Evolutionary conservation across 345 rosid genomes (phyloP).

Genomic region (Syzygium aromaticum): DNA sequence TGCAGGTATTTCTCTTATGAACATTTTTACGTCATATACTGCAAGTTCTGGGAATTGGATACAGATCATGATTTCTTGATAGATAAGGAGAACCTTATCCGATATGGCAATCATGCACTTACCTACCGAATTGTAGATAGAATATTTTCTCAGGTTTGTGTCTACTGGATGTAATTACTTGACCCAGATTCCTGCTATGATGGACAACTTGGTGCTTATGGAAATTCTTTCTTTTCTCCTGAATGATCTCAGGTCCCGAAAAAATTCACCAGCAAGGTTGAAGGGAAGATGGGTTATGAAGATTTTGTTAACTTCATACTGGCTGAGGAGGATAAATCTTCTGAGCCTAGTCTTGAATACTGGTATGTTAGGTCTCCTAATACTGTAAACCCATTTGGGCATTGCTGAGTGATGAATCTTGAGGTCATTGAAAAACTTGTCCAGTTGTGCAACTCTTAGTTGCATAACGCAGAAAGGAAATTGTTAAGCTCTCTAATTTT

Average conservation of each 20-base stretch:
- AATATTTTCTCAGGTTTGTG: slow-evolving; percentile 77
- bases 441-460: neutral
- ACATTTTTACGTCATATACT: slow-evolving; percentile 81
- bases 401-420: neutral
- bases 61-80: slow-evolving; percentile 78
- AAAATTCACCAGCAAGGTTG: slow-evolving; percentile 52
- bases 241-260: slow-evolving; percentile 47
- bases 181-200: neutral
- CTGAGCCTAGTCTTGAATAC: slow-evolving; percentile 82
- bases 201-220: neutral
- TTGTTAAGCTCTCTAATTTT: neutral
- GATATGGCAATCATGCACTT: slow-evolving; percentile 77
- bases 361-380: slow-evolving; percentile 35
- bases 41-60: slow-evolving; percentile 85
- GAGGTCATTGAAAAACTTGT: neutral
- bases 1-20: slow-evolving; percentile 92
- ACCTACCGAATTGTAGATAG: slow-evolving; percentile 83
- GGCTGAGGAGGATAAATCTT: slow-evolving; percentile 87
- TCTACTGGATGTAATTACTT: neutral
- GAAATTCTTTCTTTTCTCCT: neutral
- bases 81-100: slow-evolving; percentile 71
- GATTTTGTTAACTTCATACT: slow-evolving; percentile 92
- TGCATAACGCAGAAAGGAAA: neutral
- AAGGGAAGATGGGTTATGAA: slow-evolving; percentile 91
- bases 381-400: neutral